Conservation (phyloP, 352 stramenopile genomes). For the Pythium coloratum region DNA sequence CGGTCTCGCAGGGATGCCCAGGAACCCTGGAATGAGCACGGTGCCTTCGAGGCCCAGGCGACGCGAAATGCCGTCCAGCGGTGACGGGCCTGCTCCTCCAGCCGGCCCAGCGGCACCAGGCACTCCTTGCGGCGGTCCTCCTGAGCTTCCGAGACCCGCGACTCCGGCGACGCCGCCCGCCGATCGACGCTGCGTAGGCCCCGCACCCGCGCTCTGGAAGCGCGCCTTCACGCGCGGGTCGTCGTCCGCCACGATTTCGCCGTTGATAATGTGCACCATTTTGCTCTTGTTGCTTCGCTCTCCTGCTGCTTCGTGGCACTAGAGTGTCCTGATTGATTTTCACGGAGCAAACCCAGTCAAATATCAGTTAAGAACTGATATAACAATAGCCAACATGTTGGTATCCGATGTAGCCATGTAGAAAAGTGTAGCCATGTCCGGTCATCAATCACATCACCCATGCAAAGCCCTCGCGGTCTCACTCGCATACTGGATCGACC, state of each 20-base stretch:
- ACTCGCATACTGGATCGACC: slow-evolving; percentile 23
- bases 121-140: slow-evolving; percentile 13
- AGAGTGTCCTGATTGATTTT: not conserved
- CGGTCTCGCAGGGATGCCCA: slow-evolving; percentile 49
- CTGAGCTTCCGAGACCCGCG: slow-evolving; percentile 5
- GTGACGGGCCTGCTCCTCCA: slow-evolving; percentile 27
- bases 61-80: slow-evolving; percentile 47
- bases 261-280: slow-evolving; percentile 91
- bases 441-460: not conserved
- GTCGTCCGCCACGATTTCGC: slow-evolving; percentile 84
- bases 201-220: slow-evolving; percentile 14
- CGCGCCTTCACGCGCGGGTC: slow-evolving; percentile 67
- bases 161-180: slow-evolving; percentile 1
- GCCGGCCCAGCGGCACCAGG: slow-evolving; percentile 7
- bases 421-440: slow-evolving; percentile 20
- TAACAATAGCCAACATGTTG: not conserved
- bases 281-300: not conserved
- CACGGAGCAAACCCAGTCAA: not conserved
- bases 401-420: not conserved
- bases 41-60: slow-evolving; percentile 63
- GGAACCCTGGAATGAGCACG: slow-evolving; percentile 56
- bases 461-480: slow-evolving; percentile 9
- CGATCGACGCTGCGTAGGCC: slow-evolving; percentile 16
- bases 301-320: slow-evolving; percentile 11
- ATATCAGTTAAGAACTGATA: slow-evolving; percentile 1